A percentile compares a stretch with the other conserved stretches of the same genome.
phyloP scores from a whole-genome alignment of 768 basidiomycete genomes.

The Multifurca ochricompacta region DNA sequence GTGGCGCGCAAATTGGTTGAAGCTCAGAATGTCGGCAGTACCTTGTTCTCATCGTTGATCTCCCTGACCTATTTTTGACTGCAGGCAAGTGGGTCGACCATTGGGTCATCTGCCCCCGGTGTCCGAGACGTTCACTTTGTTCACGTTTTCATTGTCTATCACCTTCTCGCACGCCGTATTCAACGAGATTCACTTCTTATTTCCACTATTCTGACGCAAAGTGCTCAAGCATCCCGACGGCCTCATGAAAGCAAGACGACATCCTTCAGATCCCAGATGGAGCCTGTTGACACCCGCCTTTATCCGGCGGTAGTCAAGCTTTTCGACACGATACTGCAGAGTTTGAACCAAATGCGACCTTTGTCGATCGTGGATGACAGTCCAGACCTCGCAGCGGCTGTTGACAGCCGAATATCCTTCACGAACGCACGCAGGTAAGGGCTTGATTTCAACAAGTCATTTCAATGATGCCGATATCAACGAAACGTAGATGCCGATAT shows the following conservation, averaged over 20 bases:
- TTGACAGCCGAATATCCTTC: constrained; percentile 69
- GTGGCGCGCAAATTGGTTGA: constrained; percentile 74
- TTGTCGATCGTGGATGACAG: constrained; percentile 84
- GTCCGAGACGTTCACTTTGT: constrained; percentile 75
- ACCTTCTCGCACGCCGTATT: constrained; percentile 79
- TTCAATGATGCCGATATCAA: constrained; percentile 2
- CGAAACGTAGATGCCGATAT: constrained; percentile 51
- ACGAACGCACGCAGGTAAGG: constrained; percentile 66
- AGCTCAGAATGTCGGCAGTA: constrained; percentile 61
- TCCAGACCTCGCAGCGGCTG: constrained; percentile 68
- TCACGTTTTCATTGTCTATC: constrained; percentile 81
- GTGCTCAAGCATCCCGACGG: constrained; percentile 22
- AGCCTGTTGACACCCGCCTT: constrained; percentile 60
- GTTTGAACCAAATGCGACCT: constrained; percentile 73
- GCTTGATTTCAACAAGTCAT: not conserved
- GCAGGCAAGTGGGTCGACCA: constrained; percentile 37
- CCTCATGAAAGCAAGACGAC: constrained; percentile 14
- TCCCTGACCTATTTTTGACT: constrained; percentile 2
- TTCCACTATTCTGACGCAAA: constrained; percentile 48
- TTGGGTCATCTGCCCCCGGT: constrained; percentile 34
- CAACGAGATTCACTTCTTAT: constrained; percentile 82
- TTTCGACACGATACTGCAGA: constrained; percentile 79
- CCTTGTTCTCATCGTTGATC: not conserved
- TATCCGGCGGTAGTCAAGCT: constrained; percentile 85
- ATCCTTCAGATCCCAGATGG: constrained; percentile 30